Evolutionary conservation across 768 basidiomycete genomes (phyloP).

Genomic region (Megacollybia marginata): DNA sequence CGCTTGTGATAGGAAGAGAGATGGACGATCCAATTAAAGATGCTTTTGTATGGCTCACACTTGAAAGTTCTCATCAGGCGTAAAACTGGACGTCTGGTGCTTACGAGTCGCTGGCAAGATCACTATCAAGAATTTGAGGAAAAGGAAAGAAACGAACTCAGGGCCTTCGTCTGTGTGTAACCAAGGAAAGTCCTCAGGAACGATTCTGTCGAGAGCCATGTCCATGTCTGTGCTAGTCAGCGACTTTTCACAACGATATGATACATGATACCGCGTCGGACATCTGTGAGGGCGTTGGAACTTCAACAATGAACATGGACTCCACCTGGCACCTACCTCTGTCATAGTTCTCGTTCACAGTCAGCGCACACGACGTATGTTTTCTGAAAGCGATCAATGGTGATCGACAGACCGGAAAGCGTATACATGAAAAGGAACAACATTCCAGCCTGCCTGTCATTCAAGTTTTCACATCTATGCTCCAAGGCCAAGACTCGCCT

Average conservation of each 20-base stretch:
- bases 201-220: conserved; percentile 85
- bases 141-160: conserved; percentile 49
- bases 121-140: conserved; percentile 1
- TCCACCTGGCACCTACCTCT: conserved; percentile 48
- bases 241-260: neutral
- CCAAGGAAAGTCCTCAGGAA: conserved; percentile 81
- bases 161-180: conserved; percentile 87
- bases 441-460: conserved; percentile 61
- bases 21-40: conserved; percentile 79
- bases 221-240: conserved; percentile 65
- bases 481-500: conserved; percentile 31
- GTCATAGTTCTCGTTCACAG: conserved; percentile 89
- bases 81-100: conserved; percentile 14
- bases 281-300: conserved; percentile 21
- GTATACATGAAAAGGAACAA: conserved; percentile 82
- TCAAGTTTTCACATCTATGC: neutral
- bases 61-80: conserved; percentile 19
- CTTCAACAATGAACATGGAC: neutral
- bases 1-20: conserved; percentile 77
- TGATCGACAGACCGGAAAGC: conserved; percentile 1
- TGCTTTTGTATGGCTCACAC: conserved; percentile 88
- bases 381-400: conserved; percentile 35
- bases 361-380: conserved; percentile 75
- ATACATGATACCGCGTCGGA: conserved; percentile 32
- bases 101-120: conserved; percentile 62